A percentile compares a stretch with the other conserved stretches of the same genome.
phyloP scores from a whole-genome alignment of 1,284 basidiomycete genomes.

The Serendipita sp. region DNA sequence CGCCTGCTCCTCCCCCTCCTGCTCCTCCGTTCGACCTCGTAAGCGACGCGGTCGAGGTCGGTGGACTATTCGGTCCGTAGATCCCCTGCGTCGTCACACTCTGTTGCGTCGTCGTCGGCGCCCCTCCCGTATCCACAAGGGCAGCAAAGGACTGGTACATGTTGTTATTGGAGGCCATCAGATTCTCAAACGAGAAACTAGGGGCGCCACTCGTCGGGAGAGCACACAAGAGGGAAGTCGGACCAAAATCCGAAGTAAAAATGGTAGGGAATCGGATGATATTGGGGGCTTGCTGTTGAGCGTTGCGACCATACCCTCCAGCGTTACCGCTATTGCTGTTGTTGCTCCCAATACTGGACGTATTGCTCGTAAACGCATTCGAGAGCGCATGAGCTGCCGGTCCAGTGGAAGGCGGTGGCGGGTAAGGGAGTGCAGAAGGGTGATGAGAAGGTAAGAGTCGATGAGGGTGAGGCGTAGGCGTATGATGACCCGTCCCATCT shows the following conservation, averaged over 20 bases:
- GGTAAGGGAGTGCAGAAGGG: constrained; percentile 9
- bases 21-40: no score
- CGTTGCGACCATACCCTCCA: background rate
- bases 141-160: background rate
- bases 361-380: background rate
- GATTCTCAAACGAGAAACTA: constrained; percentile 55
- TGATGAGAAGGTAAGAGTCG: constrained; percentile 1
- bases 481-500: background rate
- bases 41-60: background rate
- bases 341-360: background rate
- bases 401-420: constrained; percentile 4
- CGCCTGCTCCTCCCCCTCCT: no score
- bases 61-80: background rate
- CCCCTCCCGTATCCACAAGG: background rate
- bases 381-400: background rate
- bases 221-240: constrained; percentile 55
- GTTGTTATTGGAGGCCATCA: background rate
- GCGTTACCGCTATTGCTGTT: background rate
- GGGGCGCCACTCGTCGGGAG: constrained; percentile 44
- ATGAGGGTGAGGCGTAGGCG: background rate
- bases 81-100: background rate
- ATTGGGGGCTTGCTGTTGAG: constrained; percentile 6
- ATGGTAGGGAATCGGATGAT: constrained; percentile 50
- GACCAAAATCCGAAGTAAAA: constrained; percentile 58
- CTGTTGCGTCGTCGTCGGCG: background rate